Conservation (phyloP, 2,329 filamentous ascomycete genomes). For the Chaetoscypha palmicola region DNA sequence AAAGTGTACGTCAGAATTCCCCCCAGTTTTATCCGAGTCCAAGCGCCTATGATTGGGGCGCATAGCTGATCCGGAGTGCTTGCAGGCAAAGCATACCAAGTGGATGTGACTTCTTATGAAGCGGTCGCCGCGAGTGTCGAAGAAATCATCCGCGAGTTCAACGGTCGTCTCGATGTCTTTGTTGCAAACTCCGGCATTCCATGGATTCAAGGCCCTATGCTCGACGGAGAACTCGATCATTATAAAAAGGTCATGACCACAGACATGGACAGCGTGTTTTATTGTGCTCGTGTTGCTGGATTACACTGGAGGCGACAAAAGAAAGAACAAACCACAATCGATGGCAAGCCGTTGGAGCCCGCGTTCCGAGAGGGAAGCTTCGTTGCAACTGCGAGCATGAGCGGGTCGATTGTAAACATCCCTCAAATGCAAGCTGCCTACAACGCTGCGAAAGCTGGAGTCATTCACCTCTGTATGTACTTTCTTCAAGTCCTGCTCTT, state of each 20-base stretch:
- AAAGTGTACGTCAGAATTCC: constrained; percentile 42
- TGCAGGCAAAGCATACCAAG: constrained; percentile 53
- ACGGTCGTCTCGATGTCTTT: constrained; percentile 69
- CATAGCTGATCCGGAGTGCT: constrained; percentile 1
- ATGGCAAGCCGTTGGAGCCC: constrained; percentile 51
- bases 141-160: constrained; percentile 53
- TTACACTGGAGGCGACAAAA: constrained; percentile 65
- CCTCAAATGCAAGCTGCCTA: constrained; percentile 70
- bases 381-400: constrained; percentile 73
- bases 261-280: constrained; percentile 72
- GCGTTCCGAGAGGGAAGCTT: constrained; percentile 61
- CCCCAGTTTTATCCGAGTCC: not conserved
- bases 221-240: constrained; percentile 56
- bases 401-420: constrained; percentile 69
- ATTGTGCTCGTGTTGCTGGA: constrained; percentile 65
- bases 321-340: constrained; percentile 54
- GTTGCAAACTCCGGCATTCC: constrained; percentile 72
- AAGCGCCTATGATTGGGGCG: constrained; percentile 4
- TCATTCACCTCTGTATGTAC: constrained; percentile 50
- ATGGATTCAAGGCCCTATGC: constrained; percentile 62
- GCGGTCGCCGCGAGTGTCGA: constrained; percentile 36
- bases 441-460: constrained; percentile 64
- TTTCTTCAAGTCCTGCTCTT: not conserved
- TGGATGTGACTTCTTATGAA: constrained; percentile 50
- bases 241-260: constrained; percentile 63